These are phyloP conservation scores for Ophiocordyceps australis DNA, from an alignment of 2,329 filamentous ascomycete genomes.

Conservation along the genomic window DNA sequence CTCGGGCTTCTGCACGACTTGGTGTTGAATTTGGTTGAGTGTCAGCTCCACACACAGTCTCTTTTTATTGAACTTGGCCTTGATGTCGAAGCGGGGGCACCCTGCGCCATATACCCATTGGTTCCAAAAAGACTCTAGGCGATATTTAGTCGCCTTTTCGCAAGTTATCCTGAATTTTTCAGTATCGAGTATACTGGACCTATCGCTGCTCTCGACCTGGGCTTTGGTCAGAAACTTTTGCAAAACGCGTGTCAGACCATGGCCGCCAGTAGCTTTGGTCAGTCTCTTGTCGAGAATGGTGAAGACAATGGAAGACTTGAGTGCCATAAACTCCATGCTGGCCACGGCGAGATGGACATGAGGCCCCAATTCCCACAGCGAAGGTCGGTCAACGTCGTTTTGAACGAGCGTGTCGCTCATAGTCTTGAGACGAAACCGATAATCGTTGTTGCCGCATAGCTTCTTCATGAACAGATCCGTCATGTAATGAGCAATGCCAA, in stretches of 20 bases:
- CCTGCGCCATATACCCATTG: slow-evolving; percentile 86
- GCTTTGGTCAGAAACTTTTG: slow-evolving; percentile 73
- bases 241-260: slow-evolving; percentile 72
- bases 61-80: slow-evolving; percentile 93
- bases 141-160: slow-evolving; percentile 75
- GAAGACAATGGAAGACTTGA: slow-evolving; percentile 81
- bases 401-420: slow-evolving; percentile 70
- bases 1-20: slow-evolving; percentile 18
- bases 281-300: slow-evolving; percentile 88
- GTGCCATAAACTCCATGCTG: slow-evolving; percentile 75
- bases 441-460: slow-evolving; percentile 87
- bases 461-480: slow-evolving; percentile 83
- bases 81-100: slow-evolving; percentile 73
- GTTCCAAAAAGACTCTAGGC: slow-evolving; percentile 77
- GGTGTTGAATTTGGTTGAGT: slow-evolving; percentile 57
- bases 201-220: slow-evolving; percentile 40
- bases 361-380: slow-evolving; percentile 63
- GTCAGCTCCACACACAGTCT: slow-evolving; percentile 85
- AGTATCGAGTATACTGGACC: slow-evolving; percentile 56
- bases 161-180: slow-evolving; percentile 67
- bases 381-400: slow-evolving; percentile 65
- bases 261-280: slow-evolving; percentile 64
- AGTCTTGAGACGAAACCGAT: slow-evolving; percentile 75
- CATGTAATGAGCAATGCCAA: slow-evolving; percentile 88
- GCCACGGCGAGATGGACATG: slow-evolving; percentile 63